These are phyloP conservation scores for Zarea fungicola DNA, from an alignment of 2,329 filamentous ascomycete genomes.

Conservation along the genomic window DNA sequence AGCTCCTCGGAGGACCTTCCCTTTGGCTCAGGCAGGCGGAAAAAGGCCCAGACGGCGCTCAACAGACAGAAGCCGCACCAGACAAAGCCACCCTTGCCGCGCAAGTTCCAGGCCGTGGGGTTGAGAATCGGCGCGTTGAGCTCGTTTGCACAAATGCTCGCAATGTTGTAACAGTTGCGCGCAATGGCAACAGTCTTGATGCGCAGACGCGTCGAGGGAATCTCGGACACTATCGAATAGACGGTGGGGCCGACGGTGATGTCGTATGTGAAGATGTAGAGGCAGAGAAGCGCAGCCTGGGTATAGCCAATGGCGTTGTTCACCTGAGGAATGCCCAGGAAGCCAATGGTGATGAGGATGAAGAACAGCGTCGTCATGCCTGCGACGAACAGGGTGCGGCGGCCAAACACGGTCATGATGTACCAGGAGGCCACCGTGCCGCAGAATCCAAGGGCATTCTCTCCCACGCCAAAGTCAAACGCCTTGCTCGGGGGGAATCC, in stretches of 20 bases:
- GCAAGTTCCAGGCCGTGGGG: slow-evolving; percentile 41
- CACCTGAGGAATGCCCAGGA: slow-evolving; percentile 27
- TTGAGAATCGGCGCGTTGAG: slow-evolving; percentile 44
- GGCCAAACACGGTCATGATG: slow-evolving; percentile 32
- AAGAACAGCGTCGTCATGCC: slow-evolving; percentile 30
- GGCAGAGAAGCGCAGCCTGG: slow-evolving; percentile 32
- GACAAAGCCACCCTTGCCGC: slow-evolving; percentile 43
- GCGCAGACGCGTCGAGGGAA: slow-evolving; percentile 40
- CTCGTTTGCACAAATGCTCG: slow-evolving; percentile 41
- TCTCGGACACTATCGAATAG: slow-evolving; percentile 70
- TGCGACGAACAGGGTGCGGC: slow-evolving; percentile 32
- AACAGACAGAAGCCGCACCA: slow-evolving; percentile 40
- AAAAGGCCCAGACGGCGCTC: slow-evolving; percentile 45
- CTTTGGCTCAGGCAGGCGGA: slow-evolving; percentile 50
- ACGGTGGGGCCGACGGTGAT: slow-evolving; percentile 52
- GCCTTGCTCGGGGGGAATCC: slow-evolving; percentile 33
- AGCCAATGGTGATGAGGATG: slow-evolving; percentile 33
- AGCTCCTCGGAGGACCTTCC: slow-evolving; percentile 51
- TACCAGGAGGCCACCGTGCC: slow-evolving; percentile 35
- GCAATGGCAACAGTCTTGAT: slow-evolving; percentile 43
- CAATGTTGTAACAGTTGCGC: slow-evolving; percentile 43
- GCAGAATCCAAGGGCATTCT: slow-evolving; percentile 33
- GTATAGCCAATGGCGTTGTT: slow-evolving; percentile 31
- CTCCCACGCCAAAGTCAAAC: slow-evolving; percentile 33
- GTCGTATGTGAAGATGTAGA: slow-evolving; percentile 40